Evolutionary conservation across 306 rosid genomes (phyloP).

Genomic region (Pterocarpus macrocarpus): DNA sequence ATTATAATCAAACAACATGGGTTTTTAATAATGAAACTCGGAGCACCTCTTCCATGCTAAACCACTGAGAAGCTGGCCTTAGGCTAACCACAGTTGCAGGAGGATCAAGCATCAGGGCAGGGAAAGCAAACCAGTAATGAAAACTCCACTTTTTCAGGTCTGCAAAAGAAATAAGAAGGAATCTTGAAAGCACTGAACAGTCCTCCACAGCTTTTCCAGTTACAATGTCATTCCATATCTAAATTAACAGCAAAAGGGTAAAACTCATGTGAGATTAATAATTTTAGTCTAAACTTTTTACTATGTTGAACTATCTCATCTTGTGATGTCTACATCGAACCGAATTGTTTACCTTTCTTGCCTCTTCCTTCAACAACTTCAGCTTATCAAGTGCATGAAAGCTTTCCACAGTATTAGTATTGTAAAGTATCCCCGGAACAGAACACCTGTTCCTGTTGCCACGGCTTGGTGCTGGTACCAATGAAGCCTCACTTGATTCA

Average conservation of each 20-base stretch:
- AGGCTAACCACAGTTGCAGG: slow-evolving; percentile 78
- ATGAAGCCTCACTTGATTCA: slow-evolving; percentile 63
- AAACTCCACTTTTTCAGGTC: slow-evolving; percentile 94
- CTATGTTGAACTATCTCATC: slow-evolving; percentile 20
- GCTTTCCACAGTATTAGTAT: slow-evolving; percentile 85
- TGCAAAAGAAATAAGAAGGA: slow-evolving; percentile 90
- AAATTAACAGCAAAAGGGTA: slow-evolving; percentile 37
- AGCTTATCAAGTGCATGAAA: slow-evolving; percentile 79
- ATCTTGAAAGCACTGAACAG: slow-evolving; percentile 80
- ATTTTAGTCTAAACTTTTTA: background rate
- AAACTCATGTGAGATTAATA: slow-evolving; percentile 38
- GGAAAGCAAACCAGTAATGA: slow-evolving; percentile 94
- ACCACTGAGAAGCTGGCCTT: slow-evolving; percentile 78
- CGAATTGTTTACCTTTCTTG: slow-evolving; percentile 64
- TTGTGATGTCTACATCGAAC: background rate
- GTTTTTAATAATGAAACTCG: slow-evolving; percentile 27
- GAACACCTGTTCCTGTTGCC: slow-evolving; percentile 88
- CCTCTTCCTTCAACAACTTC: slow-evolving; percentile 73
- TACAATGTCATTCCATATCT: slow-evolving; percentile 95
- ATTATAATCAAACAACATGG: slow-evolving; percentile 29
- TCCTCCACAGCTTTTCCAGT: slow-evolving; percentile 87
- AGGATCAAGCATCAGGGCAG: slow-evolving; percentile 90
- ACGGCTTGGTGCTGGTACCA: slow-evolving; percentile 48
- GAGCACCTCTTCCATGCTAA: slow-evolving; percentile 75
- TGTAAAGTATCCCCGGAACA: slow-evolving; percentile 80